phyloP scores from a whole-genome alignment of 441 rosid genomes.

The Bruguiera hainesii region DNA sequence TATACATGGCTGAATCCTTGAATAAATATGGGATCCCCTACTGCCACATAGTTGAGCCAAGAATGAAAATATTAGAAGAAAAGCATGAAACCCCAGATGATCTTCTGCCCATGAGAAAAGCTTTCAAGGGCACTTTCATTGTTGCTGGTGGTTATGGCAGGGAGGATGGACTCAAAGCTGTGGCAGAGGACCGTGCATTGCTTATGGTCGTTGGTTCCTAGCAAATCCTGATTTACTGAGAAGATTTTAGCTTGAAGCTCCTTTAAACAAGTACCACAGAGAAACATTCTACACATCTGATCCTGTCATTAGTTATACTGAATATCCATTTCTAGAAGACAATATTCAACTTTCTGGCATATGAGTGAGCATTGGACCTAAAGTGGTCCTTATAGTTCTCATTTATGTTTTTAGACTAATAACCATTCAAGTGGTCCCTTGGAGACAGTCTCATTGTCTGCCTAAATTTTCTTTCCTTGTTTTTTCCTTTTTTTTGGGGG shows the following conservation, averaged over 20 bases:
- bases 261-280: not conserved
- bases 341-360: not conserved
- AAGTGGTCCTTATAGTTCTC: no score
- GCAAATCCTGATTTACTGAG: not conserved
- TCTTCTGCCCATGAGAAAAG: conserved; percentile 1
- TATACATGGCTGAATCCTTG: conserved; percentile 25
- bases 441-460: no score
- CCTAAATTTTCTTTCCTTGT: no score
- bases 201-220: conserved; percentile 2
- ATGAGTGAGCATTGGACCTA: not conserved
- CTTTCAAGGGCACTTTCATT: not conserved
- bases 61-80: conserved; percentile 9
- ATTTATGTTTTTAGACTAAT: no score
- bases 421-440: no score
- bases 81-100: not conserved
- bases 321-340: not conserved
- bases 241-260: conserved; percentile 1
- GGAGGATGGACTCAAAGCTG: not conserved
- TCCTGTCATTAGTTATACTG: not conserved
- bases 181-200: not conserved
- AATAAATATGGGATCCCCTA: conserved; percentile 21
- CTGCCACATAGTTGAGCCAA: conserved; percentile 33
- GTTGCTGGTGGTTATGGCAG: not conserved
- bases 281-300: not conserved
- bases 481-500: no score